These are phyloP conservation scores for Stachybotrys elegans DNA, from an alignment of 2,329 filamentous ascomycete species.

Conservation along the genomic window DNA sequence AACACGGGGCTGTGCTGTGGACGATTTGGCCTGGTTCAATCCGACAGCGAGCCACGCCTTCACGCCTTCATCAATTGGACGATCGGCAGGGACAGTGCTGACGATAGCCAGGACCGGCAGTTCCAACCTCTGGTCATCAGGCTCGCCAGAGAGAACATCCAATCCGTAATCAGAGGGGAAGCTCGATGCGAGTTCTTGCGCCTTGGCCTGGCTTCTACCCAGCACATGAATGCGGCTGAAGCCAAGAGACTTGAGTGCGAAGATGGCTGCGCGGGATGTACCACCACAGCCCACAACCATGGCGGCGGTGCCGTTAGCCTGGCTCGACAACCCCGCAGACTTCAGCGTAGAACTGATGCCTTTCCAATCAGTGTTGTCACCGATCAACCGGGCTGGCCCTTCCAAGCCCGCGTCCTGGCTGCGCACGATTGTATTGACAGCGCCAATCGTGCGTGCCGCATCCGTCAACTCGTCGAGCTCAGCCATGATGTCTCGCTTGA, in stretches of 20 bases:
- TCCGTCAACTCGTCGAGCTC: conserved; percentile 75
- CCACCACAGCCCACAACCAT: conserved; percentile 89
- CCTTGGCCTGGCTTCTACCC: conserved; percentile 68
- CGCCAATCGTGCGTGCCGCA: conserved; percentile 78
- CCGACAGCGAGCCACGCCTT: conserved; percentile 56
- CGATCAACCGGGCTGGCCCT: conserved; percentile 55
- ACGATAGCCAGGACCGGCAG: conserved; percentile 64
- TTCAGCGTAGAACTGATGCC: conserved; percentile 82
- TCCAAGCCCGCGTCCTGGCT: conserved; percentile 28
- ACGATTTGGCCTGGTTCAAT: conserved; percentile 35
- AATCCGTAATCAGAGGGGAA: conserved; percentile 74
- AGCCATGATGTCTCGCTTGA: conserved; percentile 84
- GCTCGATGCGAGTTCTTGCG: conserved; percentile 59
- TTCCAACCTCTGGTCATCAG: conserved; percentile 41
- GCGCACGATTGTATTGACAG: conserved; percentile 88
- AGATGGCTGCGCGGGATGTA: conserved; percentile 87
- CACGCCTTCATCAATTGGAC: conserved; percentile 70
- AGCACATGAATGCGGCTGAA: conserved; percentile 84
- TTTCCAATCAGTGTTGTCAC: conserved; percentile 93
- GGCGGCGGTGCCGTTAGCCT: conserved; percentile 41
- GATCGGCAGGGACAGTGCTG: conserved; percentile 86
- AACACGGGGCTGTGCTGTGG: conserved; percentile 43
- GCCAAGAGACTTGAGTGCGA: conserved; percentile 76
- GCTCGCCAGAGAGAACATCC: conserved; percentile 48
- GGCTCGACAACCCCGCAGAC: conserved; percentile 54